Conservation (phyloP, 169 alveolate genomes). For the Cryptosporidium meleagridis region DNA sequence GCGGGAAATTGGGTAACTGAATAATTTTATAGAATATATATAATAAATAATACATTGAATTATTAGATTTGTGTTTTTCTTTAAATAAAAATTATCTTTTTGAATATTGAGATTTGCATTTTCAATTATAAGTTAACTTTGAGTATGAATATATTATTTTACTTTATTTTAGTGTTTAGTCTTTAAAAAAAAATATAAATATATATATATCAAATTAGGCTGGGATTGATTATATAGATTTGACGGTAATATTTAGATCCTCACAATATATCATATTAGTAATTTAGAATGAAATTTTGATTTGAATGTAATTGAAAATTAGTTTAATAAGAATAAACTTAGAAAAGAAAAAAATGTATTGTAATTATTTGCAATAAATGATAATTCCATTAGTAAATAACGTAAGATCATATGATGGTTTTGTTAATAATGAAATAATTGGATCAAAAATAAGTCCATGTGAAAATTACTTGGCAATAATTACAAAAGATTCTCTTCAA, state of each 20-base stretch:
- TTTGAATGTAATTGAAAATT: too few relatives aligned
- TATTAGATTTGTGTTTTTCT: neutral
- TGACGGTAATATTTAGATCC: too few relatives aligned
- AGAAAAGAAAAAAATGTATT: neutral
- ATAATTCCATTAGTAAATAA: constrained; percentile 18
- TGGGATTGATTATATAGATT: too few relatives aligned
- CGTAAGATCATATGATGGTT: constrained; percentile 20
- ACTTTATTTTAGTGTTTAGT: too few relatives aligned
- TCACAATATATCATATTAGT: too few relatives aligned
- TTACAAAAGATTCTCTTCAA: constrained; percentile 22
- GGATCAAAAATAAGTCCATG: constrained; percentile 64
- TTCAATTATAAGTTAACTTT: too few relatives aligned
- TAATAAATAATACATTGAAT: too few relatives aligned
- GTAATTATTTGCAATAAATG: neutral
- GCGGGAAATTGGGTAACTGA: neutral
- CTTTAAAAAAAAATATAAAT: too few relatives aligned
- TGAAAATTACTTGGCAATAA: constrained; percentile 40
- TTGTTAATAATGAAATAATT: constrained; percentile 13
- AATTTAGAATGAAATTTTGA: neutral
- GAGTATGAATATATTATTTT: too few relatives aligned
- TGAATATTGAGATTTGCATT: neutral
- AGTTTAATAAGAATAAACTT: neutral
- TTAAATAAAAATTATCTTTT: too few relatives aligned
- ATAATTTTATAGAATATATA: neutral
- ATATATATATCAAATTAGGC: too few relatives aligned